Conservation (phyloP, 2,329 filamentous ascomycete species). For the Clarireedia hainanense region DNA sequence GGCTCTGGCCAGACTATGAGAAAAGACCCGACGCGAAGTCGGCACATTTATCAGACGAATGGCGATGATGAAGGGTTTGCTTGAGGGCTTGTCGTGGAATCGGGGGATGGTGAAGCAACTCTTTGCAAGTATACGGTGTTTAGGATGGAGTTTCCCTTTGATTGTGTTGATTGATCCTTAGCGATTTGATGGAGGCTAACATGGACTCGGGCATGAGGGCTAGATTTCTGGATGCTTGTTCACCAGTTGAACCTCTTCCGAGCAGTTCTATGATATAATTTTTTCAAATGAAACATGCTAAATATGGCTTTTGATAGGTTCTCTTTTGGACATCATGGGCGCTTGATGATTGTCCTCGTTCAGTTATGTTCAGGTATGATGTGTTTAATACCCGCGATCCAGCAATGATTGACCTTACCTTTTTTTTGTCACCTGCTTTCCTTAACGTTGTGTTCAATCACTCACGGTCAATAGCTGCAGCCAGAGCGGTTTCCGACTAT, state of each 20-base stretch:
- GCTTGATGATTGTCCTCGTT: not conserved
- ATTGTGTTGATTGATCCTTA: constrained; percentile 11
- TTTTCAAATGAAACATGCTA: constrained; percentile 11
- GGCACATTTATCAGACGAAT: constrained; percentile 76
- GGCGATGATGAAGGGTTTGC: constrained; percentile 54
- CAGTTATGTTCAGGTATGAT: not conserved
- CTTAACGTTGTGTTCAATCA: not conserved
- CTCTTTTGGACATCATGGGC: not conserved
- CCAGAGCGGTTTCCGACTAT: not conserved
- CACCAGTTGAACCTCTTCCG: constrained; percentile 17
- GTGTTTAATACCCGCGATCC: not conserved
- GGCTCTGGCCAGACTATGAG: constrained; percentile 94
- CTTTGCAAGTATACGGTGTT: constrained; percentile 29
- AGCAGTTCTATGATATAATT: constrained; percentile 3
- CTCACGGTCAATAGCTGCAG: not conserved
- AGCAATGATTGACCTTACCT: too few relatives aligned
- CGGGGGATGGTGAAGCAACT: constrained; percentile 28
- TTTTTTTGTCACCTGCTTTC: not conserved
- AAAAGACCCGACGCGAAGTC: constrained; percentile 74
- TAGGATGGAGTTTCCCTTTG: constrained; percentile 24
- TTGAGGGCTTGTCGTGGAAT: constrained; percentile 1
- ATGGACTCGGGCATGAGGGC: constrained; percentile 16
- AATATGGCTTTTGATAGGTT: constrained; percentile 11
- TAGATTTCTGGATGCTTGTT: constrained; percentile 14
- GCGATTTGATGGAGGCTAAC: constrained; percentile 37